Evolutionary conservation across 2,329 filamentous ascomycete species (phyloP), one percentile per base, ranked within the genome.

Genomic region (Ophiocordyceps camponoti-floridani): DNA sequence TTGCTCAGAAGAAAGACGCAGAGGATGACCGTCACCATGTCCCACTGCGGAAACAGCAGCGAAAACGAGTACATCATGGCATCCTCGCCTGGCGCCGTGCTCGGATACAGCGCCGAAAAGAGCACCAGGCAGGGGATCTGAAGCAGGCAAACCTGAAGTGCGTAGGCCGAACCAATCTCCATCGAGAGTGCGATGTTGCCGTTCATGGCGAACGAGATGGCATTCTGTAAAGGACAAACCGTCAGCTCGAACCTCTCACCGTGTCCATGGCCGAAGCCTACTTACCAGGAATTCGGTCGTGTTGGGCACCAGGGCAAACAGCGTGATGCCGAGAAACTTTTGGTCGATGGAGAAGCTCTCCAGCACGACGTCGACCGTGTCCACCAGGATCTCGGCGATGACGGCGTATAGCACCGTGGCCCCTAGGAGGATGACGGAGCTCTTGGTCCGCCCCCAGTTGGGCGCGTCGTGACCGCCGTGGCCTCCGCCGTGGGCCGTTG

Each of bases 191-290:
- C 91, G 61, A 98, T 96, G 61, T 98, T 98, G 48, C 91, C 91
- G 57, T 98, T 96, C 89, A 98, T 98, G 45, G 91, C 91, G 60
- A 98, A 98, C 0, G 88, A 95, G 47, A 98, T 98, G 59, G 89
- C 91, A 62, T 98, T 98, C 79, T 87, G 45, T 5, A n/a, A 8
- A 38, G 6, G 18, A 1, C 4, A 30, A 8, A 30, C 28, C 35
- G n/a, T 38, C 10, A 38, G 35, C 35, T 18, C n/a, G 4, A 9
- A 11, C 10, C 18, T 16, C 2, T 8, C n/a, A 30, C 19, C 28
- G 14, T 28, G 14, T 28, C 18, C 40, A 12, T 18, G 28, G 27
- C 27, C 37, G 9, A 3, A 2, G 23, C 23, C 35, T 19, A 63
- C 79, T 66, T 72, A 89, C 83, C 68, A 98, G 62, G 59, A 98